Base-by-base conservation (phyloP, 371 early-diverging fungal genomes). In the Mortierella sp. region DNA sequence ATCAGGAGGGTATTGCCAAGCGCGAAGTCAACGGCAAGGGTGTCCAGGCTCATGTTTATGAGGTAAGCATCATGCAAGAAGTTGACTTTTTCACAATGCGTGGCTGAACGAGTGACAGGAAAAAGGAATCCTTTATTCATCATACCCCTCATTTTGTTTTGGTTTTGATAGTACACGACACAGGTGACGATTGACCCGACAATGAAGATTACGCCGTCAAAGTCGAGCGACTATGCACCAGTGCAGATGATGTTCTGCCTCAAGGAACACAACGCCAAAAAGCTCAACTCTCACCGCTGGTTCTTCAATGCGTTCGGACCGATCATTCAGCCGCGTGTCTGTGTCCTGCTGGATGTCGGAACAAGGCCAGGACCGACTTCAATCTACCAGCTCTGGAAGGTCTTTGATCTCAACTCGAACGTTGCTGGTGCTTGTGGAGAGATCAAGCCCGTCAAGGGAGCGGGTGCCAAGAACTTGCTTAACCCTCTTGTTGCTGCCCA, bases 201-300 rank as follows among this genome's bases (percentile, higher is more conserved):
- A 31, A 87, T 90, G 87, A 86, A 88, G 61, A 79, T 88, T 72
- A 78, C 70, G 76, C 87, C 64, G 79, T 82, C 78, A 85, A 89
- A 69, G 50, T 73, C 79, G 71, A 85, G 68, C 48, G 90, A 91
- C 73, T 89, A 88, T 74, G 93, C 94, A 0, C 96, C 96, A 0
- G 90, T 94, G 1, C 96, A 96, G 82, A 87, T 93, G 9, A 70
- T 96, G 34, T 96, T 96, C 84, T 94, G 95, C 73, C 79, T 96
- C 1, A 96, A 96, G 86, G 95, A 96, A 80, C 90, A 95, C 73
- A 96, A 96, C 72, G 93, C 93, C 10, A 96, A 95, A 85, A 96
- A 96, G 80, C 92, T 96, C 85, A 96, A 96, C 85, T 93, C 94
- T 0, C 96, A 96, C 84, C 89, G 95, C 24, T 96, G 96, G 96